phyloP scores from a whole-genome alignment of 768 basidiomycete genomes.

The Rhodotorula taiwanensis region DNA sequence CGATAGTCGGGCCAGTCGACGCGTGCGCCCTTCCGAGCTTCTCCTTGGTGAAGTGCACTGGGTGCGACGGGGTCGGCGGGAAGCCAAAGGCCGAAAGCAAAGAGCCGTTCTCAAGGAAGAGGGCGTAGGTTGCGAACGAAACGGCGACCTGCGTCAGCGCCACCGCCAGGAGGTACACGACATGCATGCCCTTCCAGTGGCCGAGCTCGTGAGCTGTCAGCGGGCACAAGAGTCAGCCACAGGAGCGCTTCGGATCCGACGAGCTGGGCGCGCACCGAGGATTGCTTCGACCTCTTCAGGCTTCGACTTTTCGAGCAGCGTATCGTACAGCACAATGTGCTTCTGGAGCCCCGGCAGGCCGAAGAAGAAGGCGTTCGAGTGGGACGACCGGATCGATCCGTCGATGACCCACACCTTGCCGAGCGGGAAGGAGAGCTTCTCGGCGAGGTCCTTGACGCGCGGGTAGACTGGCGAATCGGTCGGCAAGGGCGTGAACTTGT shows the following conservation, averaged over 20 bases:
- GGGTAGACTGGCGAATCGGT: conserved; percentile 53
- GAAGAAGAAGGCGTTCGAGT: conserved; percentile 57
- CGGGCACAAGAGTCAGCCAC: conserved; percentile 8
- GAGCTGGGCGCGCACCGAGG: conserved; percentile 55
- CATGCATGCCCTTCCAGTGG: conserved; percentile 86
- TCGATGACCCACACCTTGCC: conserved; percentile 95
- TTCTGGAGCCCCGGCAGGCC: conserved; percentile 66
- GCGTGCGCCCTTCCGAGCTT: background rate
- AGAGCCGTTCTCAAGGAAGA: conserved; percentile 73
- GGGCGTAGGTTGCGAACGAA: conserved; percentile 70
- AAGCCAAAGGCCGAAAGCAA: conserved; percentile 77
- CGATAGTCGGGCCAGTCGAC: conserved; percentile 49
- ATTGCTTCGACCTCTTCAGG: conserved; percentile 94
- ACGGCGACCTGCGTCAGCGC: conserved; percentile 25
- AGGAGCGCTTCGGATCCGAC: too few species aligned
- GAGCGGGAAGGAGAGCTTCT: conserved; percentile 81
- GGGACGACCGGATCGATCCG: conserved; percentile 52
- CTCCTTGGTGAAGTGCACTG: background rate
- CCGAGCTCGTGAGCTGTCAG: conserved; percentile 80
- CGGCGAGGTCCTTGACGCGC: conserved; percentile 61
- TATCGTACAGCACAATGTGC: conserved; percentile 82
- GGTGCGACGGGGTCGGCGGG: conserved; percentile 44
- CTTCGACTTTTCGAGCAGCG: conserved; percentile 81
- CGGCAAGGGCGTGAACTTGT: conserved; percentile 83
- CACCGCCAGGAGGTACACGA: conserved; percentile 30